Evolutionary conservation across 169 alveolate species (phyloP), one percentile per base, ranked within the genome.

Genomic region (Plasmodium relictum): DNA sequence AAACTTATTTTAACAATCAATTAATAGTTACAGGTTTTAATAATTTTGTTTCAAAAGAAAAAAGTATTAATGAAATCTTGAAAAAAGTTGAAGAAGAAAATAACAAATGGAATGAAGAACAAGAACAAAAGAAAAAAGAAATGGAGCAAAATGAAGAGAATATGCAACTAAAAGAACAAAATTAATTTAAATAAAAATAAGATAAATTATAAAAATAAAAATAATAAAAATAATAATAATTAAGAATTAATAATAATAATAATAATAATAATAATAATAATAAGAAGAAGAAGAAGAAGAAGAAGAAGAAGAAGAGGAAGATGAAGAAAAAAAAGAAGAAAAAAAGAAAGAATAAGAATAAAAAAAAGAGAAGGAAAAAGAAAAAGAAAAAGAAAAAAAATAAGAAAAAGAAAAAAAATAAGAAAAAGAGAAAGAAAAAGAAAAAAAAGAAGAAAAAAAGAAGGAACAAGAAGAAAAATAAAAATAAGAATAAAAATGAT

Each of bases 1-100:
- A 96, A 73, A 72, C 93, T 22, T 96, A 93, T 92, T 96, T 95
- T 88, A 89, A 92, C 45, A 85, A 87, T 24, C 97, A 95, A 71
- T 66, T 95, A 22, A 62, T 88, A 18, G 94, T 88, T 41, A 66
- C 91, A 42, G 94, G 93, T 6, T 94, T 76, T 56, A 89, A 90
- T 24, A 91, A 88, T 37, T 94, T 88, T 52, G 68, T 92, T 22
- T 20, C 24, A 68, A 94, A 92, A 74, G 94, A 93, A 58, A 68
- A 92, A 41, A 74, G 48, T 42, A 71, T 94, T 42, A 89, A 94
- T 39, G 90, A 88, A 16, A 95, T 61, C 6, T 62, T 94, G 89
- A 90, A 94, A 80, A 68, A 88, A 61, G 94, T 93, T 16, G 92
- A 86, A 42, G 92, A 86, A 59, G 92, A 86, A 71, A 86, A 86